Percentiles rank a stretch among this genome's conserved stretches.
Evolutionary conservation across 805 yeast species (phyloP).

Genomic region (Priceomyces fermenticarens): DNA sequence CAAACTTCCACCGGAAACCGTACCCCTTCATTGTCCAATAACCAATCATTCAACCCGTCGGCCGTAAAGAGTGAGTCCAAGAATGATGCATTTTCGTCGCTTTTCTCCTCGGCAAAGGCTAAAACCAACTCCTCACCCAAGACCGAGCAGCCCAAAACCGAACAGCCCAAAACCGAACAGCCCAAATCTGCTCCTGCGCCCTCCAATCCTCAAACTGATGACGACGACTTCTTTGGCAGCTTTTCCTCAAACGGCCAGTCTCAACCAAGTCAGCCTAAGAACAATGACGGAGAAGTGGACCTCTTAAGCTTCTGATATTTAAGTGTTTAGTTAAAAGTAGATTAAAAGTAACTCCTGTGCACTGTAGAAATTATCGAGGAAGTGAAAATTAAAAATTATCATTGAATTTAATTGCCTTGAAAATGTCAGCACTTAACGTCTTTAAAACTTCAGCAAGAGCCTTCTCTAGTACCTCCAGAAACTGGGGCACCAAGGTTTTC

Average conservation of each 20-base stretch:
- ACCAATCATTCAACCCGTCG: conserved; percentile 21
- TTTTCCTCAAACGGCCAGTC: conserved; percentile 22
- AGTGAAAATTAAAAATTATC: not conserved
- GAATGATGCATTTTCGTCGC: conserved; percentile 69
- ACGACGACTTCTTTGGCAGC: conserved; percentile 29
- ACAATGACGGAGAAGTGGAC: conserved; percentile 40
- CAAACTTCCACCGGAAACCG: not conserved
- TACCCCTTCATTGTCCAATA: conserved; percentile 1
- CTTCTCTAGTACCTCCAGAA: conserved; percentile 47
- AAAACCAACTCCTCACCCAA: conserved; percentile 20
- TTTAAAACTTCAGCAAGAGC: conserved; percentile 37
- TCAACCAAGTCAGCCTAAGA: conserved; percentile 3
- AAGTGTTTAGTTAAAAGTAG: not conserved
- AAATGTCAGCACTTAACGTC: conserved; percentile 16
- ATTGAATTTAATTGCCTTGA: not conserved
- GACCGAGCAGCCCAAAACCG: conserved; percentile 11
- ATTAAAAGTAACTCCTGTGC: not conserved
- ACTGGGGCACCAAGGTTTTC: conserved; percentile 52
- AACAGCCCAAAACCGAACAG: conserved; percentile 15
- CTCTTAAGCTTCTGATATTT: conserved; percentile 41
- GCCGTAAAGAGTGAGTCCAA: conserved; percentile 39
- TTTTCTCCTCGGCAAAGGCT: conserved; percentile 64
- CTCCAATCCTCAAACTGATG: conserved; percentile 4
- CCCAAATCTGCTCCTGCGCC: conserved; percentile 7
- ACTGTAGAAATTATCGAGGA: not conserved